Base-by-base conservation (phyloP, 179 eudicot genomes). In the Corrigiola litoralis region DNA sequence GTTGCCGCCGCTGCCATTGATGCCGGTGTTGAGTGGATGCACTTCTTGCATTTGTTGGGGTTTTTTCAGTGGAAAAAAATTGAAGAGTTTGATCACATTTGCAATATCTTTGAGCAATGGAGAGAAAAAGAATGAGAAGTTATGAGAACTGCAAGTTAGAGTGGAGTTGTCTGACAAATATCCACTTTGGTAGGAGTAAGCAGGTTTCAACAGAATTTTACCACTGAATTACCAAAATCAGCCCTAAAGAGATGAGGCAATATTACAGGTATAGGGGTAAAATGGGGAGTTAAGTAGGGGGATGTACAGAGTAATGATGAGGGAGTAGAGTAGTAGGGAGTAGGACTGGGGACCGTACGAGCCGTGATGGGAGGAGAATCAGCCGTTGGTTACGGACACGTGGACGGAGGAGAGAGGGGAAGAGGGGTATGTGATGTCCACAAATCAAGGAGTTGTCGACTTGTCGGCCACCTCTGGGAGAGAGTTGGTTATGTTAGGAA, bases 401-500 rank as follows among this genome's bases (percentile, higher is more conserved):
- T 48, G 59, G 66, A 37, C 29, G 59, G n/a, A 31, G 13, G 36
- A 61, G 57, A 48, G 36, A 4, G 4, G 5, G n/a, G 53, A 45
- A 32, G 34, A 53, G 29, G 31, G 13, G 24, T 33, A 23, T 21
- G 45, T 33, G 52, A 34, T 29, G 71, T 58, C 64, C 54, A 67
- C 27, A 44, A 67, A 67, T 44, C 62, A 62, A 64, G 50, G 58
- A 42, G 12, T 57, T 71, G 69, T 64, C 58, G 13, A 71, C 40
- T 64, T 71, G 75, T 71, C 75, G 75, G 75, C 75, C 63, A 64
- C 48, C 58, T 55, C 29, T 23, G 28, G 25, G 32, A 14, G 34
- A 32, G 16, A 44, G 52, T n/a, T 53, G 5, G n/a, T n/a, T n/a
- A n/a, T n/a, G n/a, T n/a, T n/a, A n/a, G n/a, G n/a, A n/a, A n/a